phyloP scores from a whole-genome alignment of 192 early-diverging fungal genomes.

The Coemansia sp. region DNA sequence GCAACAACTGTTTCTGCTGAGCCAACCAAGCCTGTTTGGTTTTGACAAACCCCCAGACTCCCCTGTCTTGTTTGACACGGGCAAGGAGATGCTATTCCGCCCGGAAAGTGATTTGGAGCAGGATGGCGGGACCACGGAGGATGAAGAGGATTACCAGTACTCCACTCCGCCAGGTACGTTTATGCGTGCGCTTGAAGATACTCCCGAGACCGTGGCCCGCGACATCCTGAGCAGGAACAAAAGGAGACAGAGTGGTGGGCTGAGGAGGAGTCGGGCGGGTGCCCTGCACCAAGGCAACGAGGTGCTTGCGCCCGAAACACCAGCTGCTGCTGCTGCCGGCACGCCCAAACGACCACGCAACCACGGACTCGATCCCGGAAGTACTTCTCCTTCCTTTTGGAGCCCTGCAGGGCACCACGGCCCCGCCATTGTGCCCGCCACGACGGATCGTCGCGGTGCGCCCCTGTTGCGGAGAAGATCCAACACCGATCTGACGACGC shows the following conservation, averaged over 20 bases:
- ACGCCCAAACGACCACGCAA: background rate
- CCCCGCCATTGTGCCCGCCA: background rate
- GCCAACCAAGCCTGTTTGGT: background rate
- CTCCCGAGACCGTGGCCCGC: constrained; percentile 19
- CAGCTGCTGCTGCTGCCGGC: background rate
- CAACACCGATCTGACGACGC: background rate
- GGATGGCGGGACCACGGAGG: no score
- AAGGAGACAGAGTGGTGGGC: background rate
- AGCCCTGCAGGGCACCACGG: no score
- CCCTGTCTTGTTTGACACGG: background rate
- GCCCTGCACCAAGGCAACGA: background rate
- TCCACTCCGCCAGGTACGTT: constrained; percentile 17
- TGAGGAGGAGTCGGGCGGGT: no score
- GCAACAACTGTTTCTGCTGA: constrained; percentile 4
- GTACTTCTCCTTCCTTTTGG: no score
- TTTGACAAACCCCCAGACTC: background rate
- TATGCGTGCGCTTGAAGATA: constrained; percentile 13
- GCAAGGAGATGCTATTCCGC: background rate
- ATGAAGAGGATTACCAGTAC: background rate
- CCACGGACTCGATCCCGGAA: no score
- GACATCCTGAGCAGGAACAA: background rate
- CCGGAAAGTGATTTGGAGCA: no score
- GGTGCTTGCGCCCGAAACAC: constrained; percentile 3
- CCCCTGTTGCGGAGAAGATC: no score
- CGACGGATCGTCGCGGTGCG: background rate